Conservation (phyloP, 208 protist species). For the Tritrichomonas musculus region DNA sequence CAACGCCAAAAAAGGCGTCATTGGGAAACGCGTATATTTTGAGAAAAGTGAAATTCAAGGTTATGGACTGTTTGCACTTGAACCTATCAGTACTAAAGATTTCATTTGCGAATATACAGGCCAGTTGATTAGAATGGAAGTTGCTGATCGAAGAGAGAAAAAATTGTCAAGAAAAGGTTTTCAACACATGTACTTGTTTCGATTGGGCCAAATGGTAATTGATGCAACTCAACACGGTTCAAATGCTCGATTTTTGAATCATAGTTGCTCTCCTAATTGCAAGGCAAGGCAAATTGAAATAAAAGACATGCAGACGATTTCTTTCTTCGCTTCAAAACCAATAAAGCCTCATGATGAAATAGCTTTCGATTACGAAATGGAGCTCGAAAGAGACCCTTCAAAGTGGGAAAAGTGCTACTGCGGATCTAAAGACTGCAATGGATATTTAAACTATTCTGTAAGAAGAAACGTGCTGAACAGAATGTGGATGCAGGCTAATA, state of each 20-base stretch:
- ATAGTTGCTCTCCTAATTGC: conserved; percentile 40
- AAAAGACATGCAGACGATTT: conserved; percentile 32
- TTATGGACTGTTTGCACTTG: conserved; percentile 31
- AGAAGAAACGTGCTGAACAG: too few species aligned
- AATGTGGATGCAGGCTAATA: too few species aligned
- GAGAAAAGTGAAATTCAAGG: conserved; percentile 37
- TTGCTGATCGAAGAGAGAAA: conserved; percentile 40
- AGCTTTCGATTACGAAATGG: conserved; percentile 40
- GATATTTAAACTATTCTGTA: conserved; percentile 35
- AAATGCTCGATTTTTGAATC: conserved; percentile 35
- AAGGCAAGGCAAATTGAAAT: not conserved
- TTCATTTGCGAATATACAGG: conserved; percentile 43
- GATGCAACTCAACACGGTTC: conserved; percentile 35
- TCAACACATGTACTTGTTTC: conserved; percentile 37
- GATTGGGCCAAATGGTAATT: conserved; percentile 33
- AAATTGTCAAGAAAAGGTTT: conserved; percentile 18
- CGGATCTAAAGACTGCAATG: conserved; percentile 34
- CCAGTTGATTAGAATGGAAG: not conserved
- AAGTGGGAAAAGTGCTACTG: conserved; percentile 33
- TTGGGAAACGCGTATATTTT: conserved; percentile 33
- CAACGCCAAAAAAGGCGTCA: not conserved
- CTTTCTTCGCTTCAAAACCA: conserved; percentile 29
- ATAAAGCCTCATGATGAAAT: conserved; percentile 40
- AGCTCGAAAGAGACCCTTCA: conserved; percentile 28
- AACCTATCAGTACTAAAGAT: not conserved